phyloP scores from a whole-genome alignment of 2,329 filamentous ascomycete genomes.

The Lachnum nothofagi region DNA sequence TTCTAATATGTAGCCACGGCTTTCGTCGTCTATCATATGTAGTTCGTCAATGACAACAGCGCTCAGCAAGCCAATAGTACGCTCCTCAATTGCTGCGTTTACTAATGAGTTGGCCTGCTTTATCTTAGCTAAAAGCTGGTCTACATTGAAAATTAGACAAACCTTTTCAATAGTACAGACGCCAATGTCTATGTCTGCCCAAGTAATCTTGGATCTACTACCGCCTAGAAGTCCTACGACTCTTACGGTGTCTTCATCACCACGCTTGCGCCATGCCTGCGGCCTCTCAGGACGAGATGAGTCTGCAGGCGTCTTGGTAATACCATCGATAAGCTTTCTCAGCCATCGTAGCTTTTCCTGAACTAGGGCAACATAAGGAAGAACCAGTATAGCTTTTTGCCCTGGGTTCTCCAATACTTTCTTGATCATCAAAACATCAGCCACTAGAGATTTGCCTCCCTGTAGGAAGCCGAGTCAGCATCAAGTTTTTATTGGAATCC shows the following conservation, averaged over 20 bases:
- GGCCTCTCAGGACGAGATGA: conserved; percentile 15
- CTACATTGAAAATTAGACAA: conserved; percentile 2
- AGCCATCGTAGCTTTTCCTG: conserved; percentile 76
- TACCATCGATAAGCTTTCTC: conserved; percentile 58
- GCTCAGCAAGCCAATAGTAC: conserved; percentile 56
- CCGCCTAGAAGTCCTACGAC: conserved; percentile 73
- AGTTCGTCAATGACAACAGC: conserved; percentile 70
- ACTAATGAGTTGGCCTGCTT: conserved; percentile 67
- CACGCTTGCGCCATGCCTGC: conserved; percentile 49
- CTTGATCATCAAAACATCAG: conserved; percentile 68
- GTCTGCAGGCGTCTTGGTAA: conserved; percentile 36
- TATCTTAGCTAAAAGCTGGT: conserved; percentile 1
- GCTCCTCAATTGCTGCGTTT: conserved; percentile 68
- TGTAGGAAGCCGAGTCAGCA: not conserved
- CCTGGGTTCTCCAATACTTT: conserved; percentile 58
- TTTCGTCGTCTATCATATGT: conserved; percentile 76
- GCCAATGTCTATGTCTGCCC: conserved; percentile 71
- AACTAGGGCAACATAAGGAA: conserved; percentile 74
- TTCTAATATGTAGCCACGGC: conserved; percentile 72
- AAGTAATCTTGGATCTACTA: conserved; percentile 59
- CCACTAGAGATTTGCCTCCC: conserved; percentile 72
- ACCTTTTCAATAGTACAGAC: conserved; percentile 78
- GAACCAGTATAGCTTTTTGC: conserved; percentile 65
- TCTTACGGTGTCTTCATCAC: conserved; percentile 54
- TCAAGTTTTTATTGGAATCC: not conserved